Evolutionary conservation across 306 rosid species (phyloP).

Genomic region (Fragaria nilgerrensis): DNA sequence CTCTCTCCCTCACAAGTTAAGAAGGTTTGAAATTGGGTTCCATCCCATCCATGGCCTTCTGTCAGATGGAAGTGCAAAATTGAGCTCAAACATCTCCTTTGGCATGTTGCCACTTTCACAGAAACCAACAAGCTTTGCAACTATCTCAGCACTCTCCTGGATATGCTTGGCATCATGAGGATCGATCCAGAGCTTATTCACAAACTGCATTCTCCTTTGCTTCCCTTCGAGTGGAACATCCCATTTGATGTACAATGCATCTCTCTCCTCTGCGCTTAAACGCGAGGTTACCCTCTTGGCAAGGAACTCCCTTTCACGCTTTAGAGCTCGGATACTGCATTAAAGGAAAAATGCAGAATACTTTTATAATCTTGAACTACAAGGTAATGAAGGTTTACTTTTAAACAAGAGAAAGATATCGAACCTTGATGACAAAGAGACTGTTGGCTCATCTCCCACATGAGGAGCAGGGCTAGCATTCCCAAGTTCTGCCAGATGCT

Average conservation of each 20-base stretch:
- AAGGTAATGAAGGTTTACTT: background rate
- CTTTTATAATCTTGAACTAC: background rate
- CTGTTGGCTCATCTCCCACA: slow-evolving; percentile 71
- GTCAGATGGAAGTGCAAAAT: slow-evolving; percentile 84
- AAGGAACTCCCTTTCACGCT: slow-evolving; percentile 88
- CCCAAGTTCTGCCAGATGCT: slow-evolving; percentile 85
- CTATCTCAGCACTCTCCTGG: slow-evolving; percentile 91
- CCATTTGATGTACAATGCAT: slow-evolving; percentile 79
- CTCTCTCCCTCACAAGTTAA: slow-evolving; percentile 49
- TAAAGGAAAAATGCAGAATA: background rate
- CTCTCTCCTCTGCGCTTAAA: slow-evolving; percentile 80
- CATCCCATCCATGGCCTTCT: slow-evolving; percentile 92
- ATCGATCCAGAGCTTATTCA: slow-evolving; percentile 89
- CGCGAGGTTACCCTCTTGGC: slow-evolving; percentile 88
- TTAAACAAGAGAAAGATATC: slow-evolving; percentile 2
- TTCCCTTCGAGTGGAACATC: slow-evolving; percentile 94
- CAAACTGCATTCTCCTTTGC: slow-evolving; percentile 81
- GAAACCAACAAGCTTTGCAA: slow-evolving; percentile 94
- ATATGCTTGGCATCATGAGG: slow-evolving; percentile 80
- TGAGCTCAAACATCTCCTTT: slow-evolving; percentile 95
- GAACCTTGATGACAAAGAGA: slow-evolving; percentile 92
- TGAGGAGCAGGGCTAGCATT: slow-evolving; percentile 93
- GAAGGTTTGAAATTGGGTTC: slow-evolving; percentile 80
- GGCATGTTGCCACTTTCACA: slow-evolving; percentile 90
- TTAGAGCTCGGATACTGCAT: slow-evolving; percentile 76